Base-by-base conservation (phyloP, 2,329 filamentous ascomycete species). In the Phaeosphaeriaceae sp. region DNA sequence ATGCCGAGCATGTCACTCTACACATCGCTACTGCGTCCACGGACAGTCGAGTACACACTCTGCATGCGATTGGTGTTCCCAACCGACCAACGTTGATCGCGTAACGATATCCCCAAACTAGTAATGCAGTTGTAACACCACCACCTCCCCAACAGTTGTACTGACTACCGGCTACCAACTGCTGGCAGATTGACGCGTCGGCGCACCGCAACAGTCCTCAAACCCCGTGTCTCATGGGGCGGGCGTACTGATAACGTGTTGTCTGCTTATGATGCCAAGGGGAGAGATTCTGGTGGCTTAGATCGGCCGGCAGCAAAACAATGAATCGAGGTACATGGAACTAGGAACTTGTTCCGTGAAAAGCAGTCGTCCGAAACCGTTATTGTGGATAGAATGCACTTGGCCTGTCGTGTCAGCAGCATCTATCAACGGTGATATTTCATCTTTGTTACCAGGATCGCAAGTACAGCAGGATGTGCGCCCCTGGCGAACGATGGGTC, bases 111-210 rank as follows among this genome's bases (percentile, higher is more conserved):
- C 40, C 48, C 54, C 42, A 44, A 44, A 48, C 39, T 50, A 55
- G 56, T 54, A 49, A 40, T 58, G 58, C 58, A 50, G 51, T 35
- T 54, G 64, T 67, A 56, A 42, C 46, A 69, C 66, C 41, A 50
- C 34, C 35, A 54, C 54, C 46, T 46, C 49, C 60, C 55, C 67
- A 70, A 69, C 64, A 68, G 63, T 69, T 56, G 52, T 58, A 69
- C 63, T 48, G 55, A 58, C 40, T 47, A 46, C 48, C 55, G 48
- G 53, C 46, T 58, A 54, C 52, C 45, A 48, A 50, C 49, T 51
- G 52, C 48, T 66, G 55, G 58, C 57, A 61, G 60, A 26, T 56
- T 64, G 61, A 58, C 58, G 52, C 49, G 26, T 56, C 50, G 54
- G 51, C 38, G 56, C 60, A 69, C 63, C 51, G 37, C 63, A 59